These are phyloP conservation scores for Corylus avellana DNA, from an alignment of 306 rosid species.

Conservation along the genomic window DNA sequence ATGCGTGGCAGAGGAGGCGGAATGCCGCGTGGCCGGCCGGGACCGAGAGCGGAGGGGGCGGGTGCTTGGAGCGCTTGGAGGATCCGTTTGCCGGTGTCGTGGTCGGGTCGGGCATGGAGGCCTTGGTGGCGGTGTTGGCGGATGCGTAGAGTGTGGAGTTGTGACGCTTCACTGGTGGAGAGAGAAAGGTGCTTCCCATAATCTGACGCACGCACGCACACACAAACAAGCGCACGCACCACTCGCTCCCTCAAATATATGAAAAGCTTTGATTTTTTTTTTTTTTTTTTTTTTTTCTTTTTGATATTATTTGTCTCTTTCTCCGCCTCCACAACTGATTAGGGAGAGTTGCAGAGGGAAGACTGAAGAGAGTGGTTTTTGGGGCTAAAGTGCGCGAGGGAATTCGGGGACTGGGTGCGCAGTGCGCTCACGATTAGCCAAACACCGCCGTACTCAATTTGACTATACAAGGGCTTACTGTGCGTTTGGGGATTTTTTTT, in stretches of 20 bases:
- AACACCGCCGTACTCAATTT: neutral
- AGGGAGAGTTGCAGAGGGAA: conserved; percentile 13
- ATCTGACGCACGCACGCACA: conserved; percentile 2
- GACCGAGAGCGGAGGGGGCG: conserved; percentile 43
- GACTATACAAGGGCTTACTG: too few relatives aligned
- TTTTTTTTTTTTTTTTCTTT: neutral
- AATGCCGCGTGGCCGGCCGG: conserved; percentile 75
- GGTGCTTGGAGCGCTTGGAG: conserved; percentile 62
- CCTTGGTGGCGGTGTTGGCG: neutral
- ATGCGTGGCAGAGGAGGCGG: conserved; percentile 85
- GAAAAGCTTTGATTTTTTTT: neutral
- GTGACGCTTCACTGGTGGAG: conserved; percentile 68
- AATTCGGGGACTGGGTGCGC: neutral
- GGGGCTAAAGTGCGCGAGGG: conserved; percentile 16
- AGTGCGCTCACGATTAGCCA: neutral
- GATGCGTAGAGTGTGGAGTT: conserved; percentile 24
- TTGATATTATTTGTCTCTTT: neutral
- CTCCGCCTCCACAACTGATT: neutral
- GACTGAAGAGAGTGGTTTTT: neutral
- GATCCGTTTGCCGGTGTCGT: conserved; percentile 45
- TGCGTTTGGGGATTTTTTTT: too few relatives aligned
- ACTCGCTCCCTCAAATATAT: neutral
- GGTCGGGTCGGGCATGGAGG: conserved; percentile 42
- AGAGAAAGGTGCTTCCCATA: conserved; percentile 74
- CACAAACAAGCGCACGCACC: neutral